These are phyloP conservation scores for Phycomyces blakesleeanus DNA, from an alignment of 192 early-diverging fungal genomes.

Conservation along the genomic window DNA sequence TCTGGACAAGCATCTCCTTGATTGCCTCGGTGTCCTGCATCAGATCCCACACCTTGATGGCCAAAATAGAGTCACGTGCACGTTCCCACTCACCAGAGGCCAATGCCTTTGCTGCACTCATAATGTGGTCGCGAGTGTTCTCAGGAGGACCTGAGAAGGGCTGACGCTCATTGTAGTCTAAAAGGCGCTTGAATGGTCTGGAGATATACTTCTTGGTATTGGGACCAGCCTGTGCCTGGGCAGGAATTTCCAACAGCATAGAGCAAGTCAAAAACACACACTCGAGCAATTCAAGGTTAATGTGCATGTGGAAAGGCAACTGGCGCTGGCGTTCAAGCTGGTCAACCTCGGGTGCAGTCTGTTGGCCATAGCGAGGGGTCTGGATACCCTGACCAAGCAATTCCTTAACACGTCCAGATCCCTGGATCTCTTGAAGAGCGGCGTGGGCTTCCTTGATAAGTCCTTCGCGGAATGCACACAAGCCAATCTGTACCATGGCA, in stretches of 20 bases:
- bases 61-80: conserved; percentile 73
- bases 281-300: conserved; percentile 97
- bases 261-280: conserved; percentile 92
- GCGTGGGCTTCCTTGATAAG: conserved; percentile 84
- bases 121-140: conserved; percentile 97
- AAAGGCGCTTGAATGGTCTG: conserved; percentile 86
- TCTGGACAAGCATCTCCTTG: conserved; percentile 81
- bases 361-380: conserved; percentile 66
- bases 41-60: conserved; percentile 96
- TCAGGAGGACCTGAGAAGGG: conserved; percentile 95
- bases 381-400: conserved; percentile 80
- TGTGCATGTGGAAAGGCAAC: conserved; percentile 99
- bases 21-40: conserved; percentile 74
- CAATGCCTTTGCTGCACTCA: conserved; percentile 91
- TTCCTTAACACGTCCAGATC: conserved; percentile 83
- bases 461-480: conserved; percentile 93
- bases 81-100: conserved; percentile 93
- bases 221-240: conserved; percentile 75
- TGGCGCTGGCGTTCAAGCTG: conserved; percentile 89
- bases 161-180: conserved; percentile 95
- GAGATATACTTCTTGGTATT: conserved; percentile 73
- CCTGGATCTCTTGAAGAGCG: conserved; percentile 83
- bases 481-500: conserved; percentile 93
- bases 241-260: conserved; percentile 96
- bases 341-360: conserved; percentile 83